Evolutionary conservation across 2,329 filamentous ascomycete species (phyloP), one percentile per base, ranked within the genome.

Genomic region (Monascus ruber): DNA sequence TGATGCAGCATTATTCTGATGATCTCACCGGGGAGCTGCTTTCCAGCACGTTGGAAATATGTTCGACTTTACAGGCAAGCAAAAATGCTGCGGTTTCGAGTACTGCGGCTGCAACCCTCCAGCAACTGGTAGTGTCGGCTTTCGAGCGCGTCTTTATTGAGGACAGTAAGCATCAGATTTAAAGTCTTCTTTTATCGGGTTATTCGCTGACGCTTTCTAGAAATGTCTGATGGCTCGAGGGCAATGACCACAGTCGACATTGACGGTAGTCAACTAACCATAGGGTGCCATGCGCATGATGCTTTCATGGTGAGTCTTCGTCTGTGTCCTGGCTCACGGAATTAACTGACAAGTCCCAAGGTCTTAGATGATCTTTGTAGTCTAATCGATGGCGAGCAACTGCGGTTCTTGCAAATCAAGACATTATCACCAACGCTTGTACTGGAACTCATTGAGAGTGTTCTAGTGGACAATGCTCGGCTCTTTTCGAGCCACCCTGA

Each of bases 61-160:
- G 91, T 64, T 91, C 91, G 44, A 82, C 85, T 37, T 66, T 98
- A 36, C 88, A 96, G 63, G 82, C 79, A 41, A 91, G 84, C 62
- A 96, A 95, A 65, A 93, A 88, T 65, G 79, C 81, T 25, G 87
- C 94, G 37, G 87, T 98, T 50, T 93, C 89, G 56, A 93, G 93
- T 52, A 96, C 93, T 1, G 91, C 91, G 6, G 86, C 89, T 25
- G 91, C 91, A n/a, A 96, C 91, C 2, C 69, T 98, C 39, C 89
- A 95, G 62, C 91, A 96, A 60, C 74, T 98, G 9, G 81, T 96
- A 5, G 85, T 91, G 27, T 83, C 85, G 1, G 83, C 94, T 0
- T 96, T 95, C 62, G 91, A 96, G 58, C 91, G 93, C 59, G 86
- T 95, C 2, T 76, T 80, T 1, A 68, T 69, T 5, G 87, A 95